A percentile compares a stretch with the other conserved stretches of the same genome.
Conservation (phyloP, 371 early-diverging fungal species). For the Apophysomyces trapeziformis region DNA sequence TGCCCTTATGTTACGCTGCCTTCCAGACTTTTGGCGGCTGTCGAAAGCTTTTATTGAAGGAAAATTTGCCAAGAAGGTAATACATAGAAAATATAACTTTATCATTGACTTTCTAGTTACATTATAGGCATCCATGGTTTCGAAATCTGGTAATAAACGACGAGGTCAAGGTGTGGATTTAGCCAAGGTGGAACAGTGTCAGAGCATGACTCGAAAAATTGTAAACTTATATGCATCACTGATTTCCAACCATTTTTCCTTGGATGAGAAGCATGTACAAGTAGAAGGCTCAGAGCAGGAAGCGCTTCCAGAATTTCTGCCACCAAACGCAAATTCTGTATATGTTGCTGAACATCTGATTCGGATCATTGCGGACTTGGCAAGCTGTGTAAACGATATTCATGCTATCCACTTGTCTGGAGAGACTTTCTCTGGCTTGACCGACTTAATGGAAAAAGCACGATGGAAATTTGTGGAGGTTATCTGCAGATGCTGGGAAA, state of each 20-base stretch:
- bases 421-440: conserved; percentile 59
- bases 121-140: conserved; percentile 6
- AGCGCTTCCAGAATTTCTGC: conserved; percentile 44
- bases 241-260: conserved; percentile 59
- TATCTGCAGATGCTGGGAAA: conserved; percentile 60
- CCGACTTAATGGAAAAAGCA: conserved; percentile 56
- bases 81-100: background rate
- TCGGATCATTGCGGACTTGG: conserved; percentile 57
- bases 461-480: conserved; percentile 62
- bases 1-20: conserved; percentile 68
- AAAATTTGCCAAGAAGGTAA: conserved; percentile 65
- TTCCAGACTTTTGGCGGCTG: conserved; percentile 95
- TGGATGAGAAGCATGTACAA: conserved; percentile 34
- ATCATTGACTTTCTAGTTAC: background rate
- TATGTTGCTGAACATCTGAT: conserved; percentile 61
- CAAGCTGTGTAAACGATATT: conserved; percentile 64
- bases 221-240: conserved; percentile 65
- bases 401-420: conserved; percentile 58
- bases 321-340: conserved; percentile 58
- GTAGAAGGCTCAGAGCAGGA: conserved; percentile 32
- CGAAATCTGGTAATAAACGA: conserved; percentile 31
- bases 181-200: conserved; percentile 75
- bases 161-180: conserved; percentile 64
- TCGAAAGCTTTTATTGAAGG: conserved; percentile 86
- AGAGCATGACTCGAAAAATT: conserved; percentile 78